Conservation (phyloP, 768 basidiomycete species). For the Tephrocybe sp. region DNA sequence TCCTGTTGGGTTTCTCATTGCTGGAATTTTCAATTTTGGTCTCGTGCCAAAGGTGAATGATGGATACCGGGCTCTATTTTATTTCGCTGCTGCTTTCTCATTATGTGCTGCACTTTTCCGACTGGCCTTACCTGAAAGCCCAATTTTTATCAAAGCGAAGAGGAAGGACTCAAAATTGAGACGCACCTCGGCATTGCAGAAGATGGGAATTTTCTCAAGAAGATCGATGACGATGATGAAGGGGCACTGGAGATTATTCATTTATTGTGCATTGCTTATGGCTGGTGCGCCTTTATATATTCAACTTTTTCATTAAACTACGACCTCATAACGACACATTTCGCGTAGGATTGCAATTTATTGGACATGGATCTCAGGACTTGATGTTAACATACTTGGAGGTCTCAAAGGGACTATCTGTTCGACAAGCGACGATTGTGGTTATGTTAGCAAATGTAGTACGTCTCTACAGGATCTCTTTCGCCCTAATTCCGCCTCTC, state of each 20-base stretch:
- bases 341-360: constrained; percentile 49
- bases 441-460: constrained; percentile 57
- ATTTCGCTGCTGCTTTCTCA: constrained; percentile 68
- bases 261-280: constrained; percentile 60
- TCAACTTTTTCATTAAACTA: background rate
- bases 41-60: constrained; percentile 48
- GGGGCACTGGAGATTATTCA: constrained; percentile 76
- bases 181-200: constrained; percentile 33
- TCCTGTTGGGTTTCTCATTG: constrained; percentile 79
- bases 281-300: constrained; percentile 4
- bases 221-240: constrained; percentile 78
- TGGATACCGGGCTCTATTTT: constrained; percentile 80
- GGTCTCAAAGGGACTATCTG: constrained; percentile 47
- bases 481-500: too few species aligned
- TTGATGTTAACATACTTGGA: constrained; percentile 63
- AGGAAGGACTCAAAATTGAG: constrained; percentile 36
- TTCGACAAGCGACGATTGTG: constrained; percentile 50
- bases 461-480: background rate
- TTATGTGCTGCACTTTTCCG: constrained; percentile 68
- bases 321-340: background rate
- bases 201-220: constrained; percentile 68
- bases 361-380: constrained; percentile 54
- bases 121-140: constrained; percentile 71
- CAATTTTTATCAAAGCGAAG: constrained; percentile 63
- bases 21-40: constrained; percentile 76